These are phyloP conservation scores for Ensete glaucum DNA, from an alignment of 176 grass and related monocot species.

Conservation along the genomic window DNA sequence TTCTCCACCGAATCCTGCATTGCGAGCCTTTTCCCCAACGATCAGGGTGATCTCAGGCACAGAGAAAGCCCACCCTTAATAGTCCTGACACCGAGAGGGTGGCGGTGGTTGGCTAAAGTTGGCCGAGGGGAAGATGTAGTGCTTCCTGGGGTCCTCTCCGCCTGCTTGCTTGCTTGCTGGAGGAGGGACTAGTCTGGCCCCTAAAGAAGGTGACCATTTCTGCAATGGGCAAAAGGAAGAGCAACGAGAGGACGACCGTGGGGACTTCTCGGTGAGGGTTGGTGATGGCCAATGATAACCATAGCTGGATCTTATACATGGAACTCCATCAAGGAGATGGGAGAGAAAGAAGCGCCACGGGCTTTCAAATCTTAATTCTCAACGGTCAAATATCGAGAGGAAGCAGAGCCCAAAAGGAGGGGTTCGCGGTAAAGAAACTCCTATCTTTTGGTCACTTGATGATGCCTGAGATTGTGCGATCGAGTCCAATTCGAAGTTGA, in stretches of 20 bases:
- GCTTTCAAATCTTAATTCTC: background rate
- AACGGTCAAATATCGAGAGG: too few species aligned
- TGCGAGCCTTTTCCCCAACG: background rate
- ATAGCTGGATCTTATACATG: too few species aligned
- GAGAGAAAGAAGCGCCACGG: background rate
- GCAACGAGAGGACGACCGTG: background rate
- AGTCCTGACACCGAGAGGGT: background rate
- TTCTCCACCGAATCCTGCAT: constrained; percentile 1
- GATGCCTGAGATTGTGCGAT: background rate
- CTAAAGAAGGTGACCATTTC: constrained; percentile 4
- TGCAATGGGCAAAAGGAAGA: background rate
- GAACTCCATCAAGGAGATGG: background rate
- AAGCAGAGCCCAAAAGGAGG: too few species aligned
- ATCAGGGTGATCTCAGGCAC: too few species aligned
- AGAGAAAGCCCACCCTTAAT: background rate
- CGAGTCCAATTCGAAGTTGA: background rate
- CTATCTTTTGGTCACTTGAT: background rate
- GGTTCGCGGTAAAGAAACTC: background rate
- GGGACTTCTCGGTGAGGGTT: background rate
- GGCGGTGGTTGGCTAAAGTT: background rate
- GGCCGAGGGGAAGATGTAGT: background rate
- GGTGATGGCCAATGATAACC: background rate
- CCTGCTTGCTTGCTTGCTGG: background rate
- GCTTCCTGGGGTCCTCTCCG: background rate
- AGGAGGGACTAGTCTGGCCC: background rate